Evolutionary conservation across 345 rosid genomes (phyloP), one percentile per base, ranked within the genome.

Genomic region (Laguncularia racemosa): DNA sequence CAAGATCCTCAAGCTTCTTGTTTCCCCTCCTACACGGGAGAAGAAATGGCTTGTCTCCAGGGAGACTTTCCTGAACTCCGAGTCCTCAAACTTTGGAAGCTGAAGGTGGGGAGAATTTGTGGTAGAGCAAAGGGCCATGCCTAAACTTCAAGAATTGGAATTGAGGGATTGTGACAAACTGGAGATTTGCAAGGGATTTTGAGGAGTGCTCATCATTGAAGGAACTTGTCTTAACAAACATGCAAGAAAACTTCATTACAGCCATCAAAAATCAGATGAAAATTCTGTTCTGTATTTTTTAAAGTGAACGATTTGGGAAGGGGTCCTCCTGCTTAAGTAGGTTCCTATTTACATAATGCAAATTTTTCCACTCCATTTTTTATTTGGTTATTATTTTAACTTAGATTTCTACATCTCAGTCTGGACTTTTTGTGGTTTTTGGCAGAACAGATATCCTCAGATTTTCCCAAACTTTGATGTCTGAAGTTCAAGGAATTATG

Each of bases 41-140:
- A 15, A 16, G 0, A 23, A 14, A 73, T 79, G 74, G 62, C 38
- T 43, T 75, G 72, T 18, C 3, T 15, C 6, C 3, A 0, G 0
- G 33, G 2, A 1, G 61, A 56, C 9, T 79, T 79, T 59, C 73
- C 57, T 4, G 5, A 53, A 23, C 80, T 75, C 48, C 66, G 58
- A 13, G 66, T 65, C 33, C 52, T 75, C 55, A 75, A 70, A 45
- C 14, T 79, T 55, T 79, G 84, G 80, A 58, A 52, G 78, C 74
- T 79, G 0, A 0, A 18, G 44, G 60, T 75, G 44, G 44, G n/a
- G 40, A 10, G 3, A 1, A 3, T 73, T 71, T 70, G 56, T 3
- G 0, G n/a, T 73, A 12, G 6, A 48, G 16, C 14, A 64, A 16
- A 50, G 56, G 5, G 47, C 76, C 3, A 67, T 79, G 80, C 70